Percentiles rank a stretch among this genome's conserved stretches.
phyloP scores from a whole-genome alignment of 2,329 filamentous ascomycete genomes.

The Trichoderma sp. region DNA sequence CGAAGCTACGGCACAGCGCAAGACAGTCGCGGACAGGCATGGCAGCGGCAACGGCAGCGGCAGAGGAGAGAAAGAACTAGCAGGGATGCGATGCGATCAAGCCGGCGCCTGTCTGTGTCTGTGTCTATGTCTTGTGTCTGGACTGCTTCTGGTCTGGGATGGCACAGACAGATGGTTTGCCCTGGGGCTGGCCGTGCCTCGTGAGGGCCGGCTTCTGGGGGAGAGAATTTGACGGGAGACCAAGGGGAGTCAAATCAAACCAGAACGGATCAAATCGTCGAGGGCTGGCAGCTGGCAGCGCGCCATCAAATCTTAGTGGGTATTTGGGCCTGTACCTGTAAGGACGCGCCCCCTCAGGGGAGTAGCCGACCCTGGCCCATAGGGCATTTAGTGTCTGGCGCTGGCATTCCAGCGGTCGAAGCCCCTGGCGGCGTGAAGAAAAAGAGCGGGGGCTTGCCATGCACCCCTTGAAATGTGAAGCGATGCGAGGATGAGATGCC shows the following conservation, averaged over 20 bases:
- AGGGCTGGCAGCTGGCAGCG: neutral
- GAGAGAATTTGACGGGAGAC: neutral
- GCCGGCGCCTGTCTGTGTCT: neutral
- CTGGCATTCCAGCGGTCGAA: conserved; percentile 4
- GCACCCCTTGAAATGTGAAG: neutral
- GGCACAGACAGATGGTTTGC: conserved; percentile 24
- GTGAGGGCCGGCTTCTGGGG: neutral
- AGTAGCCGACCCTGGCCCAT: neutral
- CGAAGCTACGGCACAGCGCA: conserved; percentile 6
- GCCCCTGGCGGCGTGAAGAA: conserved; percentile 2
- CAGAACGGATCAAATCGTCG: neutral
- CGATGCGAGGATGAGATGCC: conserved; percentile 7
- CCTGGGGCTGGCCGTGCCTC: conserved; percentile 8
- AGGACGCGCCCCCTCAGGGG: neutral
- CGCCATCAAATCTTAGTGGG: conserved; percentile 9
- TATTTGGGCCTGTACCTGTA: neutral
- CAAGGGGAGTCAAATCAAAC: neutral
- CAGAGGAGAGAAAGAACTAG: conserved; percentile 1
- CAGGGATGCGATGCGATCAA: neutral
- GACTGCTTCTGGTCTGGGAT: conserved; percentile 13
- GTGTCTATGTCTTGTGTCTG: neutral
- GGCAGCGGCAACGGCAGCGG: conserved; percentile 10
- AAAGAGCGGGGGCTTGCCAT: neutral
- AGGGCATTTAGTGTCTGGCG: conserved; percentile 3
- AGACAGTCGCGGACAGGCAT: conserved; percentile 17